These are phyloP conservation scores for Prunus davidiana DNA, from an alignment of 306 rosid species.

Conservation along the genomic window DNA sequence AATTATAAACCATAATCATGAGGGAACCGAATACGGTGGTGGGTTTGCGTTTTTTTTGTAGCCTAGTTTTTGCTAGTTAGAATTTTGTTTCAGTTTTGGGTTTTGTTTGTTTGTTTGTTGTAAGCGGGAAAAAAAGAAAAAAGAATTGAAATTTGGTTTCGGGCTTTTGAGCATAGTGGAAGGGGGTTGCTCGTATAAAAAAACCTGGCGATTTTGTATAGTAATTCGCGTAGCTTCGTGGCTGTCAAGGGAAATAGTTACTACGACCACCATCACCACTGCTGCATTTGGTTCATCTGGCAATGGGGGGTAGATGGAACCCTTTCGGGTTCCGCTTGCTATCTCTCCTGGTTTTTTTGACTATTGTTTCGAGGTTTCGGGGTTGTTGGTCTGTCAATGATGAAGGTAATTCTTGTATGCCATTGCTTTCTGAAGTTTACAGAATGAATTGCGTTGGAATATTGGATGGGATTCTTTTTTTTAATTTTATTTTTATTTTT, in stretches of 20 bases:
- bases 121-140: not conserved
- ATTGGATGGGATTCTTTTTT: not conserved
- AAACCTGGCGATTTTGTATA: slow-evolving; percentile 57
- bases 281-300: slow-evolving; percentile 52
- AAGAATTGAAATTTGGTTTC: not conserved
- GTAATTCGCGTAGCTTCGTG: slow-evolving; percentile 35
- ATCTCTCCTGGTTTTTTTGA: slow-evolving; percentile 46
- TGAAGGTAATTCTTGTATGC: slow-evolving; percentile 55
- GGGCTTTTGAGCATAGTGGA: slow-evolving; percentile 31
- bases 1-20: slow-evolving; percentile 37
- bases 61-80: slow-evolving; percentile 41
- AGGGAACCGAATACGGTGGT: slow-evolving; percentile 55
- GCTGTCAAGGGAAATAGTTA: slow-evolving; percentile 33
- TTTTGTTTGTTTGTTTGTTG: not conserved
- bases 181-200: slow-evolving; percentile 32
- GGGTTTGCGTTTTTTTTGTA: slow-evolving; percentile 34
- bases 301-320: slow-evolving; percentile 71
- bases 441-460: not conserved
- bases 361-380: slow-evolving; percentile 36
- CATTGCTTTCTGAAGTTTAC: not conserved
- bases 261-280: slow-evolving; percentile 28
- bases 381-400: slow-evolving; percentile 58
- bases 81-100: slow-evolving; percentile 20
- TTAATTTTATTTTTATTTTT: no score
- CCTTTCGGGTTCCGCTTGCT: slow-evolving; percentile 50